Conservation (phyloP, 495 filamentous ascomycete species). For the Xylaria venustula region DNA sequence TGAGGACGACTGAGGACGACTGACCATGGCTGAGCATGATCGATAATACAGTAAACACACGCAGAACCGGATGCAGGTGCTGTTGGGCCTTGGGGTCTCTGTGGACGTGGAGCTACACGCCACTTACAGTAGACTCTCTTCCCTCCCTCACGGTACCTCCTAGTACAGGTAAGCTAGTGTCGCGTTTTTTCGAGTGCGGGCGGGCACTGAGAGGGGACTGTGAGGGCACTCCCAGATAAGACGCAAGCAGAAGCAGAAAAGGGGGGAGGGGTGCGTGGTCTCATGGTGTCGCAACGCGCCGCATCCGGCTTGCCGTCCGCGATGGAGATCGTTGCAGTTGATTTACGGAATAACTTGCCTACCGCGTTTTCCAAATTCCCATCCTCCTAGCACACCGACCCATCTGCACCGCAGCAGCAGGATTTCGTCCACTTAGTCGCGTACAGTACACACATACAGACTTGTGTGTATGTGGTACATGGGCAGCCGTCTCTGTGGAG, state of each 20-base stretch:
- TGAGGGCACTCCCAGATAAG: slow-evolving; percentile 5
- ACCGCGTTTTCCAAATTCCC: slow-evolving; percentile 1
- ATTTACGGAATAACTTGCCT: not conserved
- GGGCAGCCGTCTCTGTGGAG: not conserved
- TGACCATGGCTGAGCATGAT: not conserved
- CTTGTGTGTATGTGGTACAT: not conserved
- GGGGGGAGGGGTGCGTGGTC: slow-evolving; percentile 1
- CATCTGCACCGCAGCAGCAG: not conserved
- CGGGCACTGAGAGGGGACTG: not conserved
- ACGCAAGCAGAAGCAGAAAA: not conserved
- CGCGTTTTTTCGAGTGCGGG: too few species aligned
- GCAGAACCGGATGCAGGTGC: not conserved
- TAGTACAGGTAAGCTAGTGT: not conserved
- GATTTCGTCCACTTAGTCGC: not conserved
- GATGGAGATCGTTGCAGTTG: slow-evolving; percentile 16
- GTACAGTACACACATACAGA: not conserved
- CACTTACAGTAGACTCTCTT: not conserved
- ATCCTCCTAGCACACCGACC: not conserved
- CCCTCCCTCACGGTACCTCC: not conserved
- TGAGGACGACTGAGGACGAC: not conserved
- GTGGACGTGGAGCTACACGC: not conserved
- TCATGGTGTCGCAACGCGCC: slow-evolving; percentile 14
- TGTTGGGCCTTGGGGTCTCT: not conserved
- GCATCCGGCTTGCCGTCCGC: slow-evolving; percentile 12
- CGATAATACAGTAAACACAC: not conserved